These are phyloP conservation scores for Trichoderma guizhouense DNA, from an alignment of 2,329 filamentous ascomycete genomes.

Conservation along the genomic window DNA sequence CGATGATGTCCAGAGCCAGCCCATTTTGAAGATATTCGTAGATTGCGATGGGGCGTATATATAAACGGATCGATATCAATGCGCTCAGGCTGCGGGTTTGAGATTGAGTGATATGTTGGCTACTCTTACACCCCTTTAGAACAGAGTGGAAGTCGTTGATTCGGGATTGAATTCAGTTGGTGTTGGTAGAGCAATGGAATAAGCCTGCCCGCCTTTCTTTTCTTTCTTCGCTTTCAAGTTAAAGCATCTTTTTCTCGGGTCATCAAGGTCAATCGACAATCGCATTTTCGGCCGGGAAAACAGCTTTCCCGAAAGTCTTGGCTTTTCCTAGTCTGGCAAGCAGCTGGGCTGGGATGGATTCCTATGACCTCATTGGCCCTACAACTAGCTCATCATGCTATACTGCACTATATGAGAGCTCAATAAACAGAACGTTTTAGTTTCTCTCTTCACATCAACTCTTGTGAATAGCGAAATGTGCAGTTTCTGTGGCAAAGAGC, in stretches of 20 bases:
- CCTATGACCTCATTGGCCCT: slow-evolving; percentile 24
- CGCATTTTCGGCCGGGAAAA: slow-evolving; percentile 24
- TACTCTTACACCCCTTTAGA: not conserved
- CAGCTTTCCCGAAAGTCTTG: slow-evolving; percentile 25
- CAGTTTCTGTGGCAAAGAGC: not conserved
- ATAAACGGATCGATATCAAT: not conserved
- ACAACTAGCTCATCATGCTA: slow-evolving; percentile 11
- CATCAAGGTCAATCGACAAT: not conserved
- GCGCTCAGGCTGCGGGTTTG: not conserved
- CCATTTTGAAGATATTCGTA: slow-evolving; percentile 44
- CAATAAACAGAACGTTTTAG: not conserved
- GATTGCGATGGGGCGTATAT: not conserved
- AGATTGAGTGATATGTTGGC: not conserved
- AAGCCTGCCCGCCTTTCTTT: not conserved
- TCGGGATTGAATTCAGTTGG: not conserved
- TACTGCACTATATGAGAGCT: not conserved
- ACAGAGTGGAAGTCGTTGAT: not conserved
- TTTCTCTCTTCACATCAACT: slow-evolving; percentile 14
- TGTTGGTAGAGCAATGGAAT: not conserved
- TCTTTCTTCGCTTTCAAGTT: not conserved
- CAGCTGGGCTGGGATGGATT: not conserved
- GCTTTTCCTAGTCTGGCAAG: slow-evolving; percentile 18
- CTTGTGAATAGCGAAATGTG: slow-evolving; percentile 1
- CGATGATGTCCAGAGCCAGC: slow-evolving; percentile 58
- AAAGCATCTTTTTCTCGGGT: not conserved